Evolutionary conservation across 352 stramenopile species (phyloP), one percentile per base, ranked within the genome.

Genomic region (Thalassiosira livingstoniorum): DNA sequence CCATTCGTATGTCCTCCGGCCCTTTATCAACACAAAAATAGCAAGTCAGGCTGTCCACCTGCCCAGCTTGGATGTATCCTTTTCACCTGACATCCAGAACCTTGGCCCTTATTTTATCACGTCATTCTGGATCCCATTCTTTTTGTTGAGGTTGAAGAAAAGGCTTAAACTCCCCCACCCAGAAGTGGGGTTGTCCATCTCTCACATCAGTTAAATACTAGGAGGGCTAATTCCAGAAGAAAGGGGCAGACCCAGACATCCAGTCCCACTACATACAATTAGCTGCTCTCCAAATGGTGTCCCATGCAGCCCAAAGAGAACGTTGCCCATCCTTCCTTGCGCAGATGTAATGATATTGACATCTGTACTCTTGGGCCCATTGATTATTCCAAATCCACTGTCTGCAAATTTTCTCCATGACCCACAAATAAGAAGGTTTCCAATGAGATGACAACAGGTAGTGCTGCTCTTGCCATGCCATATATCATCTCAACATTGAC

Each of bases 1-100:
- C 81, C 70, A 87, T 85, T 1, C 70, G 18, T n/a, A 87, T 79
- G 42, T 87, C 75, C 4, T 31, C n/a, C 34, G 53, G 7, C 1
- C 69, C 68, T 31, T 85, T 85, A 21, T 62, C 69, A 2, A 85
- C 77, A 62, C 75, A 31, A n/a, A 82, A 72, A 4, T 31, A 43
- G 25, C 78, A 66, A 4, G 51, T 43, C 1, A 78, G 51, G 43
- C 53, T 64, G 15, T 43, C 25, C 25, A 76, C 42, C 43, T 15
- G 1, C 13, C 61, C 43, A 0, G 7, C 11, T 0, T 58, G 23
- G 5, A 80, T 80, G 39, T 75, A 81, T 29, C 18, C 4, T 42
- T 43, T 23, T 4, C 29, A 7, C n/a, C 43, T 13, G 21, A 71
- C 63, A n/a, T 42, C 25, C 4, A 4, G 23, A 10, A 71, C 13